These are phyloP conservation scores for Cryomyces minteri DNA, from an alignment of 495 filamentous ascomycete genomes.

Conservation along the genomic window DNA sequence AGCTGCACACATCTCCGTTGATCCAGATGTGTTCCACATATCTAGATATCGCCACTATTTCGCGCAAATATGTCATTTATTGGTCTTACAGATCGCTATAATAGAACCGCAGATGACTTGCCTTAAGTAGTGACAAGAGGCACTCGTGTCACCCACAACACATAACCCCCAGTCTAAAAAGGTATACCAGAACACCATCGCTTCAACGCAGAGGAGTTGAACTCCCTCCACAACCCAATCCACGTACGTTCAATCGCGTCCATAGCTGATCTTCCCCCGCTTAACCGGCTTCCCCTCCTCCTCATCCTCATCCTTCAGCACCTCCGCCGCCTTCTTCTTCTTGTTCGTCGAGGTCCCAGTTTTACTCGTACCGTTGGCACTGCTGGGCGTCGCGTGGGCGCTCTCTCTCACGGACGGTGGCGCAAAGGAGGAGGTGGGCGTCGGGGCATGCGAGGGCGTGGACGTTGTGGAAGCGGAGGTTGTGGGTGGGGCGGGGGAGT, in stretches of 20 bases:
- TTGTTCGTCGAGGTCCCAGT: constrained; percentile 15
- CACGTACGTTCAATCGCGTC: constrained; percentile 10
- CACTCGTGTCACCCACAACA: no score
- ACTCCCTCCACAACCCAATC: no score
- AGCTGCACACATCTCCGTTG: no score
- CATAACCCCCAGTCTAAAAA: no score
- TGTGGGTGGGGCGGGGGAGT: background rate
- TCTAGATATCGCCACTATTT: no score
- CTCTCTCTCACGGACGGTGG: constrained; percentile 15
- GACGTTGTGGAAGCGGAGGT: background rate
- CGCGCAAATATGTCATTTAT: no score
- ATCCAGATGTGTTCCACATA: no score
- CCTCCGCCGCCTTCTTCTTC: constrained; percentile 17
- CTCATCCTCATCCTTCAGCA: constrained; percentile 13
- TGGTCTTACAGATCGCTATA: no score
- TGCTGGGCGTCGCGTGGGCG: constrained; percentile 12
- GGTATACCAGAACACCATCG: background rate
- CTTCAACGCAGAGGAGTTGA: background rate
- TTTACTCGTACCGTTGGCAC: constrained; percentile 8
- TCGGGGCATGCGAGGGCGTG: constrained; percentile 16
- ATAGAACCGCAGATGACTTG: no score
- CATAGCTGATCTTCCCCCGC: constrained; percentile 23
- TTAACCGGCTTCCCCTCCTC: constrained; percentile 21
- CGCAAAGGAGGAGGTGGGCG: constrained; percentile 19
- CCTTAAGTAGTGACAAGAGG: no score